Base-by-base conservation (phyloP, 2,329 filamentous ascomycete genomes). In the Nigrospora osmanthi region DNA sequence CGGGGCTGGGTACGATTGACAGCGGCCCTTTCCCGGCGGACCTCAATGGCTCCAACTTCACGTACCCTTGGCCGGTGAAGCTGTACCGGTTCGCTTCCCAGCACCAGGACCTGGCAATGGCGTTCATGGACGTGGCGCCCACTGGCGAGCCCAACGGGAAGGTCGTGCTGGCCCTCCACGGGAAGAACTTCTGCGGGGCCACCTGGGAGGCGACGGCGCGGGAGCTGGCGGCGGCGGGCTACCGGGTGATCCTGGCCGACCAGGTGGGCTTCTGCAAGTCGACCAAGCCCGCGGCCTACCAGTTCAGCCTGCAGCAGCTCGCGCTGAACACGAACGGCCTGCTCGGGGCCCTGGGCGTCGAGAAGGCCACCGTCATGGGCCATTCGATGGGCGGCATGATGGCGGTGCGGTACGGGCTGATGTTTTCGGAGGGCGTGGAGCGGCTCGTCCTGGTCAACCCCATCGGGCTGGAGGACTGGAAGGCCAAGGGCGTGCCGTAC, bases 251-350 rank as follows among this genome's bases (percentile, higher is more conserved):
- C 42, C 60, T 73, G 3, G 71, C 73, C 0, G 75, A 79, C 50
- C 73, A 78, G 49, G 60, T 79, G 39, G 75, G 75, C 47, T 79
- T 76, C 60, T 79, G 75, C 68, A 78, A 78, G 57, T 77, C 73
- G 10, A 67, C 69, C 23, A 78, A 78, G 57, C 71, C 73, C 0
- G 53, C 54, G 2, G 52, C 54, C 12, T 78, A 78, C 55, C 73
- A 78, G 54, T 77, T 74, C 60, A 73, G 66, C 23, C 61, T 78
- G 9, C 65, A 70, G 31, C 73, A 77, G 55, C 59, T 78, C 7
- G 69, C 71, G 2, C 62, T 63, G 50, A 78, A 78, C 61, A 77
- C 72, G 12, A 62, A 66, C 35, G 62, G 59, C n/a, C 60, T 79
- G 6, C 63, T 78, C 11, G 50, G 65, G 40, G 59, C 64, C 2